phyloP scores from a whole-genome alignment of 768 basidiomycete species.

The Pulveroboletus sp. region DNA sequence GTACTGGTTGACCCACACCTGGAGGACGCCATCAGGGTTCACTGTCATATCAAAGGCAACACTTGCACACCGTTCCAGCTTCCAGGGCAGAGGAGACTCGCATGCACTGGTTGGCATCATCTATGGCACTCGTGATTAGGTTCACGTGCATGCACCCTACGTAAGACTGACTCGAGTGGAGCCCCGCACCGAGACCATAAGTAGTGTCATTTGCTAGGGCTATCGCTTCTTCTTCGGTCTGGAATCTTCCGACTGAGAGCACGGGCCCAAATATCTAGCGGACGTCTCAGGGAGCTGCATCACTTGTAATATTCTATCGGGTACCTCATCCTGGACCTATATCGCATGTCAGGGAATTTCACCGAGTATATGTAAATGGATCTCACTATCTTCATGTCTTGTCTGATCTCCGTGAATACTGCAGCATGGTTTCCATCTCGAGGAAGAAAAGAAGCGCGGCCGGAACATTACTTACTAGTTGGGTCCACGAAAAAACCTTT shows the following conservation, averaged over 20 bases:
- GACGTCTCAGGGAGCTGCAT: conserved; percentile 10
- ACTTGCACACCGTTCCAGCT: conserved; percentile 75
- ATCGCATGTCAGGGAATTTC: conserved; percentile 21
- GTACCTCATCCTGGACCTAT: conserved; percentile 33
- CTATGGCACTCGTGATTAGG: conserved; percentile 32
- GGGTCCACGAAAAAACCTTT: conserved; percentile 91
- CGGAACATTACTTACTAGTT: conserved; percentile 57
- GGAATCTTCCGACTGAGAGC: conserved; percentile 77
- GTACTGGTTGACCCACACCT: conserved; percentile 95
- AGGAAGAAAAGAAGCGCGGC: conserved; percentile 3
- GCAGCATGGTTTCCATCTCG: conserved; percentile 4
- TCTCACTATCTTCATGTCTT: conserved; percentile 84
- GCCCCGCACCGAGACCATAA: conserved; percentile 89
- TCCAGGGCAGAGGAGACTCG: conserved; percentile 82
- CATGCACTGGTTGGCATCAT: conserved; percentile 86
- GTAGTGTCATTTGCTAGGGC: conserved; percentile 80
- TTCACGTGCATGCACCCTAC: not conserved
- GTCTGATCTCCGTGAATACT: conserved; percentile 82
- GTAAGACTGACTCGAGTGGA: conserved; percentile 73
- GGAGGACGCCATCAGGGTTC: conserved; percentile 6
- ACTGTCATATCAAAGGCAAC: not conserved
- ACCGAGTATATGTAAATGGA: not conserved
- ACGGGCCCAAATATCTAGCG: conserved; percentile 93
- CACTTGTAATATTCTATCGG: conserved; percentile 4
- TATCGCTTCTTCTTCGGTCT: conserved; percentile 85